Conservation (phyloP, 2,329 filamentous ascomycete genomes). For the Hypoxylon sp. region DNA sequence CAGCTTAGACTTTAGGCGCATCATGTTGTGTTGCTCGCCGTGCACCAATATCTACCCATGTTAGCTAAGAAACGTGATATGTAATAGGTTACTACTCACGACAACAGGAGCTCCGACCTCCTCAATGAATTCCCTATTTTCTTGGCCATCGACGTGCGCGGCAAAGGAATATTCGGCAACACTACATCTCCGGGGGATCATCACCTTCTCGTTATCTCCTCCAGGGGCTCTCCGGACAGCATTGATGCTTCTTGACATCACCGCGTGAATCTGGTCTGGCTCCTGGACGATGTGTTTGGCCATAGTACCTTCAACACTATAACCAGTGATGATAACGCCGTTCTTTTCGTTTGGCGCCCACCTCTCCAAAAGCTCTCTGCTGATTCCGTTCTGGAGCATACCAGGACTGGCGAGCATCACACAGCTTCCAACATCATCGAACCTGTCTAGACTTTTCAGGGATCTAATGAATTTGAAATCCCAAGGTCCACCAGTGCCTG, state of each 20-base stretch:
- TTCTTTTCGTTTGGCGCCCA: conserved; percentile 98
- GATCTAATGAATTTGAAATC: conserved; percentile 96
- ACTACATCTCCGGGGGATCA: conserved; percentile 93
- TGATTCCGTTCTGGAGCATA: conserved; percentile 98
- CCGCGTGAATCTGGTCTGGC: conserved; percentile 92
- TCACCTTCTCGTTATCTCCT: conserved; percentile 84
- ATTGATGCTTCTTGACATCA: conserved; percentile 83
- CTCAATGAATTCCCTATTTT: conserved; percentile 97
- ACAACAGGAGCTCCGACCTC: conserved; percentile 93
- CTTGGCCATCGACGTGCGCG: conserved; percentile 94
- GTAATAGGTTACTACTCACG: conserved; percentile 68
- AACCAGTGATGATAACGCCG: conserved; percentile 98
- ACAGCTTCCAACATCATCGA: conserved; percentile 94
- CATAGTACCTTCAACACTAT: conserved; percentile 99
- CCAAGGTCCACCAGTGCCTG: conserved; percentile 89
- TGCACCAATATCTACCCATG: conserved; percentile 86
- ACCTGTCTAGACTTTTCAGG: conserved; percentile 91
- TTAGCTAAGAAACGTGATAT: conserved; percentile 31
- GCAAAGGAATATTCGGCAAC: conserved; percentile 97
- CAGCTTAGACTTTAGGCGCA: conserved; percentile 93
- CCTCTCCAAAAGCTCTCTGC: conserved; percentile 89
- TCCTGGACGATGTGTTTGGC: conserved; percentile 95
- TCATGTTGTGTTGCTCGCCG: conserved; percentile 98
- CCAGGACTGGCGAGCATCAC: conserved; percentile 98
- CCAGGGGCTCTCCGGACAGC: conserved; percentile 74